Conservation (phyloP, 139 green algal genomes). For the Tetraselmis striata region DNA sequence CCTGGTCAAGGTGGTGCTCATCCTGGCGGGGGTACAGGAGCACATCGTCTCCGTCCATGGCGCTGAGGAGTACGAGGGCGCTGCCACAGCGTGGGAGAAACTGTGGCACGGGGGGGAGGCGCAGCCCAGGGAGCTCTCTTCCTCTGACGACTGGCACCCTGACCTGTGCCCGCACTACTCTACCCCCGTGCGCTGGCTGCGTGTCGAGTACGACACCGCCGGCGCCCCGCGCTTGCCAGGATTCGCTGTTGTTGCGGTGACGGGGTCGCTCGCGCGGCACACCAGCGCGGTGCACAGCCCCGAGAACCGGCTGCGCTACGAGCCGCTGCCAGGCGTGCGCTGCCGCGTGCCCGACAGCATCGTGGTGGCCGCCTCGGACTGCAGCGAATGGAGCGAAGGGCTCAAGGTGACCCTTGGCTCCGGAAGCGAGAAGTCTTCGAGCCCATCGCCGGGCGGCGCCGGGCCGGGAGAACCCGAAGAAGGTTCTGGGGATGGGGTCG, state of each 20-base stretch:
- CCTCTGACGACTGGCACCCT: background rate
- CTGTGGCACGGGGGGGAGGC: too few relatives aligned
- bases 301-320: background rate
- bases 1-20: background rate
- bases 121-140: background rate
- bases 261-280: background rate
- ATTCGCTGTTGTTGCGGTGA: background rate
- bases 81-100: background rate
- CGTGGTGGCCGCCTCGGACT: background rate
- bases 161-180: background rate
- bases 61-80: background rate
- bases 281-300: background rate
- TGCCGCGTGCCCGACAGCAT: background rate
- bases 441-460: too few relatives aligned
- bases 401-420: background rate
- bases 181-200: background rate
- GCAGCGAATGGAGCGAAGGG: background rate
- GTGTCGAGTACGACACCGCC: background rate
- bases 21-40: background rate
- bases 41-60: background rate
- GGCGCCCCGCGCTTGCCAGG: background rate
- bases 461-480: too few relatives aligned
- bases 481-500: too few relatives aligned
- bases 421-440: too few relatives aligned
- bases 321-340: background rate